Base-by-base conservation (phyloP, 75 land plant species). In the Pseudotsuga menziesii region DNA sequence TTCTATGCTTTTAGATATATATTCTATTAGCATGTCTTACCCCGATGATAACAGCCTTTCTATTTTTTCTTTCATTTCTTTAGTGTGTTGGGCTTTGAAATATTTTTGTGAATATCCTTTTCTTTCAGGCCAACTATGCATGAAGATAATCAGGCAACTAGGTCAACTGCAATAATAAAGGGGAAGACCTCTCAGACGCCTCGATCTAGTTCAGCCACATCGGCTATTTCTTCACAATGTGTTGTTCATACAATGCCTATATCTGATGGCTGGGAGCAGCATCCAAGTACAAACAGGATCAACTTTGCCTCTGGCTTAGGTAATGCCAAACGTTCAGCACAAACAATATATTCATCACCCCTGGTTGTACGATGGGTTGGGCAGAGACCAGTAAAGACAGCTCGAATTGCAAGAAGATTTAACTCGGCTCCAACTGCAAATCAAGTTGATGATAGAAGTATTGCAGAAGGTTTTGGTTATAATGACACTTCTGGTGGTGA, bases 371-470 rank as follows among this genome's bases (percentile, higher is more conserved):
- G 90, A 55, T 92, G 95, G 93, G 95, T 56, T 75, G 88, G 92
- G 55, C 93, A 94, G 80, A 84, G 93, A 61, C 94, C 97, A 39
- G 91, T 88, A 57, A 94, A 96, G 74, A 91, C 83, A 19, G 81
- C 89, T 15, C 86, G 97, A 48, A 70, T 81, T 23, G 93, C 88
- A 7, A 87, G 94, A 72, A 84, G 97, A 73, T 70, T 83, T 4
- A 85, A 87, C 78, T 58, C 82, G 22, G 76, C 90, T 29, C 89
- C 90, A 36, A 84, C 84, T 25, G 83, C 90, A 74, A 82, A 81
- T 76, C 77, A 63, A 58, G 97, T 94, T 72, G 97, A 96, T 27
- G 44, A 81, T 23, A 85, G 72, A 36, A 73, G 25, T 62, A 77
- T 77, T 39, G 67, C 84, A 73, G 95, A 89, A 77, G 88, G 79